These are phyloP conservation scores for Perkinsus marinus DNA, from an alignment of 169 alveolate species.

Conservation along the genomic window DNA sequence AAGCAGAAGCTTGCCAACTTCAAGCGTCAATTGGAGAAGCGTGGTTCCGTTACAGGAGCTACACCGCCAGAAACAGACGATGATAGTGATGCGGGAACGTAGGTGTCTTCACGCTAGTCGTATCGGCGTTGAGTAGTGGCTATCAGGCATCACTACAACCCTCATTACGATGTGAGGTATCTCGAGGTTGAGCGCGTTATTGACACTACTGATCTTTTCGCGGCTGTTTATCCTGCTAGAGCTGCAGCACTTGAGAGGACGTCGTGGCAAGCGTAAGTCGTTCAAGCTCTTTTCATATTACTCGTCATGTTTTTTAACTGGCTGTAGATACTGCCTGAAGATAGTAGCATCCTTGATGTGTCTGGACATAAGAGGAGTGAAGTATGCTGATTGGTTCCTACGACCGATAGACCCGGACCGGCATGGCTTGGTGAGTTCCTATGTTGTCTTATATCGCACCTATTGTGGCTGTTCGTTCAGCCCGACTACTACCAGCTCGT, in stretches of 20 bases:
- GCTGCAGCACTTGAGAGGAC: constrained; percentile 29
- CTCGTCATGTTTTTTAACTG: no score
- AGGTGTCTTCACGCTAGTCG: neutral
- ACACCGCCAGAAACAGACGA: neutral
- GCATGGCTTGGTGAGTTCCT: neutral
- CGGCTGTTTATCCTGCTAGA: constrained; percentile 21
- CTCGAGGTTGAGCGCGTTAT: constrained; percentile 24
- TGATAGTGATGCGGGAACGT: neutral
- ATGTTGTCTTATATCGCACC: neutral
- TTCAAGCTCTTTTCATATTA: neutral
- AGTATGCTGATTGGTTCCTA: constrained; percentile 23
- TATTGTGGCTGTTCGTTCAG: constrained; percentile 20
- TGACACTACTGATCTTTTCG: constrained; percentile 24
- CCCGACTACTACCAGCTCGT: constrained; percentile 20
- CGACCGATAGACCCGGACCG: constrained; percentile 23
- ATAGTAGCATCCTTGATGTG: constrained; percentile 25
- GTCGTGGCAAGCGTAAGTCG: constrained; percentile 10
- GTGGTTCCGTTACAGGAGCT: neutral
- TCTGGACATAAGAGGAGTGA: constrained; percentile 25
- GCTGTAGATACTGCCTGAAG: constrained; percentile 15
- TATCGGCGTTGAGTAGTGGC: neutral
- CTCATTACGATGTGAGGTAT: neutral
- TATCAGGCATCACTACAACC: neutral
- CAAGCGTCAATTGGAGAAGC: neutral
- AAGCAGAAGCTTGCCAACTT: neutral